These are phyloP conservation scores for Actinomortierella ambigua DNA, from an alignment of 371 early-diverging fungal genomes.

Conservation along the genomic window DNA sequence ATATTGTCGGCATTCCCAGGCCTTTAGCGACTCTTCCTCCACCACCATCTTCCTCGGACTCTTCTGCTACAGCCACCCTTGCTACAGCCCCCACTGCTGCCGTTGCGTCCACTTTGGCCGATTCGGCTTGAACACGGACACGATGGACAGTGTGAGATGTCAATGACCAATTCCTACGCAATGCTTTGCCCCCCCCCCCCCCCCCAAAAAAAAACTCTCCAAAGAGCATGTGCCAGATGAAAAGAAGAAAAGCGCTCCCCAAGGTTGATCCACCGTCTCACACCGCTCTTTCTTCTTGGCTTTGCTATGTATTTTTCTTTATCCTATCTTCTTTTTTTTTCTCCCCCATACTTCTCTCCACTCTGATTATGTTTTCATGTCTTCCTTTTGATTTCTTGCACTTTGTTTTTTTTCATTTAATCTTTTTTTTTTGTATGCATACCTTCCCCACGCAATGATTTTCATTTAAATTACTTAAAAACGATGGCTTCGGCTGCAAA, in stretches of 20 bases:
- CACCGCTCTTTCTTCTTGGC: background rate
- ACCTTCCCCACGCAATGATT: background rate
- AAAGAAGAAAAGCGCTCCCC: background rate
- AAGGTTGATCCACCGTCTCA: background rate
- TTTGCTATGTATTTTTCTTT: background rate
- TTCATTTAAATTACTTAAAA: background rate
- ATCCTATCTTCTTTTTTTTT: background rate
- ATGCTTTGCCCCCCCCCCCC: too few relatives aligned
- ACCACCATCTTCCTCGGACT: background rate
- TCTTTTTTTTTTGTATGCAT: background rate
- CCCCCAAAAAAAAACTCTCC: too few relatives aligned
- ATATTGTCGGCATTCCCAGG: background rate
- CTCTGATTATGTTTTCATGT: background rate
- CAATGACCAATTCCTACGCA: too few relatives aligned
- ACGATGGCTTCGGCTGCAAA: background rate
- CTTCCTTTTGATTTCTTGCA: background rate
- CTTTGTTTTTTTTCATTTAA: background rate
- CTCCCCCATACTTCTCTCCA: background rate
- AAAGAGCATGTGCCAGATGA: background rate
- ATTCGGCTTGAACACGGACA: too few relatives aligned
- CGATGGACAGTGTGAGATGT: too few relatives aligned
- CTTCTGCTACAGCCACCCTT: conserved; percentile 7
- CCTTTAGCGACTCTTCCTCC: background rate
- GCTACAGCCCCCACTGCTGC: conserved; percentile 7
- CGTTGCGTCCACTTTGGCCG: conserved; percentile 2